phyloP scores from a whole-genome alignment of 1,284 basidiomycete species.

The Apiotrichum akiyoshidainum region DNA sequence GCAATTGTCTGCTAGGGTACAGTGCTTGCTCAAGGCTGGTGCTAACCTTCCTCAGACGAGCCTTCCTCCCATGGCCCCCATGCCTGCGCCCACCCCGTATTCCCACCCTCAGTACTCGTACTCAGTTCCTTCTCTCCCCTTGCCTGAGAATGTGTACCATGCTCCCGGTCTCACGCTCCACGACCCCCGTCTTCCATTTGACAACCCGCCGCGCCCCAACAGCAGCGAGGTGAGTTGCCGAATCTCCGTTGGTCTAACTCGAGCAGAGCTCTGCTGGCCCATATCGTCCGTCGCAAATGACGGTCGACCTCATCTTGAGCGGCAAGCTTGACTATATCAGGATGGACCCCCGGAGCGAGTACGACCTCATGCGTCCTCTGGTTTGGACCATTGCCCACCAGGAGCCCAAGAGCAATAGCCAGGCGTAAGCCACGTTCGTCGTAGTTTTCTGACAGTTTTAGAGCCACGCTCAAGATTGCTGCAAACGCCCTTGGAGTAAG shows the following conservation, averaged over 20 bases:
- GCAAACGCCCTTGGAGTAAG: constrained; percentile 39
- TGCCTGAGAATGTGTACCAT: constrained; percentile 1
- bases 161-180: background rate
- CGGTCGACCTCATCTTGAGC: constrained; percentile 20
- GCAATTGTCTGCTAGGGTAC: constrained; percentile 14
- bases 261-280: background rate
- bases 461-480: constrained; percentile 35
- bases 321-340: constrained; percentile 21
- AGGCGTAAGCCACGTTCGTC: constrained; percentile 27
- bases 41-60: constrained; percentile 3
- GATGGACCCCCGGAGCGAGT: constrained; percentile 20
- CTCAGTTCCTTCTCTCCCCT: background rate
- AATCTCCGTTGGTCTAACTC: background rate
- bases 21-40: background rate
- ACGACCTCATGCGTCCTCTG: constrained; percentile 29
- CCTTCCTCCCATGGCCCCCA: background rate
- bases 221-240: background rate
- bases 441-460: background rate
- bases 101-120: background rate
- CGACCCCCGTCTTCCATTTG: background rate
- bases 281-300: constrained; percentile 14
- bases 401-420: constrained; percentile 33
- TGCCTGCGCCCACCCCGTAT: too few relatives aligned
- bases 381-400: constrained; percentile 42
- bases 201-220: background rate